phyloP scores from a whole-genome alignment of 2,329 filamentous ascomycete species.

The Aureobasidium namibiae region DNA sequence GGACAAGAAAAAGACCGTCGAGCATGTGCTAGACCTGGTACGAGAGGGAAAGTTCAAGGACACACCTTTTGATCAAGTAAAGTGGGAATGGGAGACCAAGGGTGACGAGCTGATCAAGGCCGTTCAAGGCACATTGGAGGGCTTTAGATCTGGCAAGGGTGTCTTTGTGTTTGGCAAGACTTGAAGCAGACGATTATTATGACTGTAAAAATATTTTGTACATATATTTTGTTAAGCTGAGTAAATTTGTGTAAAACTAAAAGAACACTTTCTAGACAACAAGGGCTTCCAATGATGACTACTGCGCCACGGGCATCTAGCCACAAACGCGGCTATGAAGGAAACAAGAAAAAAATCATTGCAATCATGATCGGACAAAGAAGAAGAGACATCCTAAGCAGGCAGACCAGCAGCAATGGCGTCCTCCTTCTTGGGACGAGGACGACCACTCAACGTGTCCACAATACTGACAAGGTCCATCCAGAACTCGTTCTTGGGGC shows the following conservation, averaged over 20 bases:
- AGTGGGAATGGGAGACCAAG: slow-evolving; percentile 76
- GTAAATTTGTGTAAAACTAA: background rate
- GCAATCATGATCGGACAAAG: slow-evolving; percentile 6
- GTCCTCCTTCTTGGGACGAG: slow-evolving; percentile 16
- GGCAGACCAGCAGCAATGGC: slow-evolving; percentile 2
- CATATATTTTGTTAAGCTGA: background rate
- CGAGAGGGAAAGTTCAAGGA: slow-evolving; percentile 71
- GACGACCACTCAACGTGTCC: slow-evolving; percentile 71
- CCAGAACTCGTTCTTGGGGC: slow-evolving; percentile 84
- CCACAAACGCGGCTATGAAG: background rate
- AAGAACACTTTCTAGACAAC: background rate
- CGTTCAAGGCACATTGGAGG: slow-evolving; percentile 74
- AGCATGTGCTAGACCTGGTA: slow-evolving; percentile 71
- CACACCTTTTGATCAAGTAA: slow-evolving; percentile 70
- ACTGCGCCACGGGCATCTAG: background rate
- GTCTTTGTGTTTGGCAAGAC: slow-evolving; percentile 70
- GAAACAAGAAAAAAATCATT: slow-evolving; percentile 5
- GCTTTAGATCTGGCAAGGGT: slow-evolving; percentile 81
- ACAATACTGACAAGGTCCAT: slow-evolving; percentile 69
- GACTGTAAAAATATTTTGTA: no score
- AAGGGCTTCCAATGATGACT: background rate
- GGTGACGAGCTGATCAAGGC: slow-evolving; percentile 60
- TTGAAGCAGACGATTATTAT: slow-evolving; percentile 18
- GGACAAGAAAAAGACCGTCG: slow-evolving; percentile 71
- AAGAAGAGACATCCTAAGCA: background rate